phyloP scores from a whole-genome alignment of 768 basidiomycete species.

The Leucocoprinus leucothites region DNA sequence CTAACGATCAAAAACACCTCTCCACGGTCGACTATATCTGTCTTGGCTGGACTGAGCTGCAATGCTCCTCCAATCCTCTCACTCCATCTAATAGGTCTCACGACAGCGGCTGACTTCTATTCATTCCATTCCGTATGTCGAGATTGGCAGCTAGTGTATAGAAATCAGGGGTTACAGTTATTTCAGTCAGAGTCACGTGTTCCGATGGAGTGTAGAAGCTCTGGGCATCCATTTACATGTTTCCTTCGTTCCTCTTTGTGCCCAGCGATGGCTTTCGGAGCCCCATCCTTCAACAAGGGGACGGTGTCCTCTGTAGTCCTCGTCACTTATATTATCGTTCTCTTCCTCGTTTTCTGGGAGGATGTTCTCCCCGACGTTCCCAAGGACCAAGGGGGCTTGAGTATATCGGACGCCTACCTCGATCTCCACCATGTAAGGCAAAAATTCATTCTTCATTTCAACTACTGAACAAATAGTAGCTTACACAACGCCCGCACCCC shows the following conservation, averaged over 20 bases:
- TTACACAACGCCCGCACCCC: constrained; percentile 70
- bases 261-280: neutral
- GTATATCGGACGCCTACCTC: constrained; percentile 9
- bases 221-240: neutral
- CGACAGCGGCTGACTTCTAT: too few relatives aligned
- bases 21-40: too few relatives aligned
- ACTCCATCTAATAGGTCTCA: too few relatives aligned
- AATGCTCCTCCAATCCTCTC: too few relatives aligned
- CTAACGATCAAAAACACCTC: too few relatives aligned
- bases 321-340: constrained; percentile 9
- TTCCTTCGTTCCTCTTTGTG: neutral
- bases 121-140: too few relatives aligned
- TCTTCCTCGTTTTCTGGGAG: constrained; percentile 14
- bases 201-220: too few relatives aligned
- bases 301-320: constrained; percentile 10
- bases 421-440: constrained; percentile 17
- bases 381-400: constrained; percentile 12
- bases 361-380: constrained; percentile 11
- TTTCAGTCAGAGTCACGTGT: too few relatives aligned
- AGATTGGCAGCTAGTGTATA: too few relatives aligned
- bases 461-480: constrained; percentile 27
- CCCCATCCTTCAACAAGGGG: constrained; percentile 6
- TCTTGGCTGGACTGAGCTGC: too few relatives aligned
- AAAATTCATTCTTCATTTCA: neutral
- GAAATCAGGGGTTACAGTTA: too few relatives aligned